These are phyloP conservation scores for Podaxis sp. DNA, from an alignment of 768 basidiomycete species.

Conservation along the genomic window DNA sequence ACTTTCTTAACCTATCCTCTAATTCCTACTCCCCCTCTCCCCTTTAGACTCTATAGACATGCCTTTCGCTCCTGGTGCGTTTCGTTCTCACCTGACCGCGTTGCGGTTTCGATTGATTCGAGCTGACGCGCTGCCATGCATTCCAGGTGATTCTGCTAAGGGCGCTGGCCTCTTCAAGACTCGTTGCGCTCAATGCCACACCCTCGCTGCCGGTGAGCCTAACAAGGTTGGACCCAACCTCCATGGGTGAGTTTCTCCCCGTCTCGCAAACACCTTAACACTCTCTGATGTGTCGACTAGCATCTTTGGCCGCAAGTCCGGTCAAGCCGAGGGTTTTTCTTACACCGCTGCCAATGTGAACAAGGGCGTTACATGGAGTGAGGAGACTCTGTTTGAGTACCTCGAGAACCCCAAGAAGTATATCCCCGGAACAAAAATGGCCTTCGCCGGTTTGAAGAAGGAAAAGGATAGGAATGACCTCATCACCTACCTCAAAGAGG, in stretches of 20 bases:
- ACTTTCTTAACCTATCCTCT: slow-evolving; percentile 16
- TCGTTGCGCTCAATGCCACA: slow-evolving; percentile 94
- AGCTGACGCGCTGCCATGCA: not conserved
- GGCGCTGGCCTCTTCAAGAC: slow-evolving; percentile 97
- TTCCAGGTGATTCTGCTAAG: slow-evolving; percentile 77
- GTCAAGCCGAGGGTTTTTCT: slow-evolving; percentile 81
- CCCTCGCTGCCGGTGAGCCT: slow-evolving; percentile 70
- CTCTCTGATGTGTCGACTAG: slow-evolving; percentile 34
- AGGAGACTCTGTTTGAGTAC: slow-evolving; percentile 92
- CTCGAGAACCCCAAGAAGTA: slow-evolving; percentile 99
- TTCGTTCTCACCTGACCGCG: slow-evolving; percentile 40
- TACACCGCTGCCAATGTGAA: slow-evolving; percentile 96
- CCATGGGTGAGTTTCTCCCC: slow-evolving; percentile 63
- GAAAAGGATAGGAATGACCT: slow-evolving; percentile 96
- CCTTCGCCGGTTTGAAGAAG: slow-evolving; percentile 98
- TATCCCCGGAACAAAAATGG: slow-evolving; percentile 98
- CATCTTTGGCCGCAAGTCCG: slow-evolving; percentile 83
- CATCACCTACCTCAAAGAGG: slow-evolving; percentile 77
- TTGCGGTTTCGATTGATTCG: slow-evolving; percentile 17
- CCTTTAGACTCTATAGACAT: slow-evolving; percentile 32
- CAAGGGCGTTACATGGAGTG: slow-evolving; percentile 88
- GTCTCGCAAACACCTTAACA: not conserved
- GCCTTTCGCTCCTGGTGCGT: slow-evolving; percentile 42
- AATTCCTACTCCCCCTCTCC: slow-evolving; percentile 19
- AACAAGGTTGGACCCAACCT: slow-evolving; percentile 96